A percentile compares a stretch with the other conserved stretches of the same genome.
Evolutionary conservation across 345 rosid genomes (phyloP).

Genomic region (Nephelium lappaceum): DNA sequence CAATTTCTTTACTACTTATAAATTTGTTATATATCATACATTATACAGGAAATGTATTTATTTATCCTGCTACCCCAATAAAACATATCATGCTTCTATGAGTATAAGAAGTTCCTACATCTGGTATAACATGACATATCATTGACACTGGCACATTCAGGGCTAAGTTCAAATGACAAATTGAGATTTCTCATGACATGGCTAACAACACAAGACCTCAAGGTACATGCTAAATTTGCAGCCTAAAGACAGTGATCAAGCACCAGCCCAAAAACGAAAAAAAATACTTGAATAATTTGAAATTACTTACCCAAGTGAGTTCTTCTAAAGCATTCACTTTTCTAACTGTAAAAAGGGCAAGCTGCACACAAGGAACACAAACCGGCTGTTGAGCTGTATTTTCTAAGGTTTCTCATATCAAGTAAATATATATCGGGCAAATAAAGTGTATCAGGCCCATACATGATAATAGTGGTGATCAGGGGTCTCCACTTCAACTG

Average conservation of each 20-base stretch:
- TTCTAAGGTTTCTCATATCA: neutral
- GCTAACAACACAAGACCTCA: neutral
- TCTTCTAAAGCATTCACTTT: conserved; percentile 76
- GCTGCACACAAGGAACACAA: conserved; percentile 45
- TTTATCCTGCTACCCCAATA: too few species aligned
- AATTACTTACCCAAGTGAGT: conserved; percentile 76
- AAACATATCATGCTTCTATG: neutral
- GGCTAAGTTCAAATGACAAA: neutral
- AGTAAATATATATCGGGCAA: neutral
- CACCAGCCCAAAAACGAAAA: neutral
- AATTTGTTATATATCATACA: too few species aligned
- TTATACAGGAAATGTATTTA: neutral
- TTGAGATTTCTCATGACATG: neutral
- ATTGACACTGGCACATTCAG: neutral
- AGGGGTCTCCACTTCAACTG: conserved; percentile 85
- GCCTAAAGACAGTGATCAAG: neutral
- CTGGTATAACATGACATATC: neutral
- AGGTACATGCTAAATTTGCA: neutral
- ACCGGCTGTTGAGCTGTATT: neutral
- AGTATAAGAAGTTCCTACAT: neutral
- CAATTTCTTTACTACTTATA: neutral
- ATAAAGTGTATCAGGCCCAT: conserved; percentile 29
- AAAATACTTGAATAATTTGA: neutral
- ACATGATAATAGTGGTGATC: conserved; percentile 90
- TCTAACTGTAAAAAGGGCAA: conserved; percentile 85